Evolutionary conservation across 2,329 filamentous ascomycete species (phyloP), one percentile per base, ranked within the genome.

Genomic region (Dactylellina cionopaga): DNA sequence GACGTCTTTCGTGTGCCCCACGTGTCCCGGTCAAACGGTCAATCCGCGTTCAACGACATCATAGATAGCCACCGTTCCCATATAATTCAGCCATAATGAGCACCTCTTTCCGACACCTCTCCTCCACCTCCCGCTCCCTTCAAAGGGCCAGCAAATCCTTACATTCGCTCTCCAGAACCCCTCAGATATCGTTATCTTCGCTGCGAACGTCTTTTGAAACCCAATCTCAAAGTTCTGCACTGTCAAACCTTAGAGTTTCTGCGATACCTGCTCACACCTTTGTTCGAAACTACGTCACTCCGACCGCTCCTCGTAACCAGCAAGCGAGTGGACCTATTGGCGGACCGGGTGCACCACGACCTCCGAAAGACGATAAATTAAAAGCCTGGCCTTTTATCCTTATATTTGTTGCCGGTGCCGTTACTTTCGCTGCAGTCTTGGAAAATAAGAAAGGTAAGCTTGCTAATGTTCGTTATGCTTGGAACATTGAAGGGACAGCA

Each of bases 391-490:
- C 80, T 11, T 80, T 80, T 64, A 56, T 80, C 24, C 78, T 78
- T 22, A 82, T 87, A 71, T 80, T 83, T 54, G 78, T 81, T 43
- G 77, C 82, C 51, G 83, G 84, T 66, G 82, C 82, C 37, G 83
- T 82, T 43, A 80, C 82, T 51, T 87, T 86, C 80, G 77, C 80
- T 43, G 78, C 84, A 41, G 82, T 87, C 44, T 82, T 84, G 51
- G 84, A 86, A 72, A 80, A 79, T 74, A 84, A 82, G 74, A 82
- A 81, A 79, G 83, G 85, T 85, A 70, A 79, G 83, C 77, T 17
- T n/a, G 15, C 41, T 17, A 19, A 24, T 15, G 5, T 47, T 39
- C 11, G 22, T 37, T 35, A 33, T 11, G 31, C 31, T 5, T 11
- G n/a, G 22, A 9, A 10, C 13, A 10, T 46, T 22, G 19, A 24